These are phyloP conservation scores for Lichina pygmaea DNA, from an alignment of 495 filamentous ascomycete species.

Conservation along the genomic window DNA sequence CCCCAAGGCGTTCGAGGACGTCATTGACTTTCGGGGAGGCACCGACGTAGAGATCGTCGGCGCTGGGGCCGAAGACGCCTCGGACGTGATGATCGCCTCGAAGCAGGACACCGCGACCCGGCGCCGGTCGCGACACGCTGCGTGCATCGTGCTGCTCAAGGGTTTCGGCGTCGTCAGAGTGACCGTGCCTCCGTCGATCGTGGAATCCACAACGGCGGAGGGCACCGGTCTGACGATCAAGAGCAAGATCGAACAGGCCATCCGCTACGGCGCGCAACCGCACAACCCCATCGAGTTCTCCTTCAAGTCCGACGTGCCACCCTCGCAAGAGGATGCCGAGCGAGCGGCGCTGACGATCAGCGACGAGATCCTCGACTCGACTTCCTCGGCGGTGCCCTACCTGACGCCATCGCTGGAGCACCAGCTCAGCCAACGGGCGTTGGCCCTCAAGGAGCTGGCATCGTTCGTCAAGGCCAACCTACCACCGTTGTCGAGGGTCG, in stretches of 20 bases:
- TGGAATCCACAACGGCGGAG: conserved; percentile 10
- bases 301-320: conserved; percentile 30
- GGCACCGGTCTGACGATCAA: conserved; percentile 38
- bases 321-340: conserved; percentile 41
- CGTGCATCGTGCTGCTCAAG: conserved; percentile 45
- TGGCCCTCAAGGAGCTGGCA: conserved; percentile 44
- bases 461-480: conserved; percentile 29
- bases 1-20: conserved; percentile 49
- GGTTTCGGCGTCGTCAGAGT: conserved; percentile 61
- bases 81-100: conserved; percentile 4
- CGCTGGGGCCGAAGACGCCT: conserved; percentile 25
- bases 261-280: conserved; percentile 62
- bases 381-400: conserved; percentile 39
- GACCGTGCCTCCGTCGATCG: conserved; percentile 24
- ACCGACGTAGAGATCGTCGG: conserved; percentile 30
- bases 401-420: conserved; percentile 50
- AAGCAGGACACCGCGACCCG: conserved; percentile 20
- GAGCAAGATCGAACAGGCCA: conserved; percentile 76
- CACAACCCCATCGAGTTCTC: conserved; percentile 62
- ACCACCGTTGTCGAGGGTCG: conserved; percentile 27
- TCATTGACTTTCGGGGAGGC: conserved; percentile 51
- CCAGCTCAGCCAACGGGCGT: conserved; percentile 42
- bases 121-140: conserved; percentile 28
- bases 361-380: conserved; percentile 52
- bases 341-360: conserved; percentile 55